phyloP scores from a whole-genome alignment of 2,329 filamentous ascomycete species.

The Aspergillus fructus region DNA sequence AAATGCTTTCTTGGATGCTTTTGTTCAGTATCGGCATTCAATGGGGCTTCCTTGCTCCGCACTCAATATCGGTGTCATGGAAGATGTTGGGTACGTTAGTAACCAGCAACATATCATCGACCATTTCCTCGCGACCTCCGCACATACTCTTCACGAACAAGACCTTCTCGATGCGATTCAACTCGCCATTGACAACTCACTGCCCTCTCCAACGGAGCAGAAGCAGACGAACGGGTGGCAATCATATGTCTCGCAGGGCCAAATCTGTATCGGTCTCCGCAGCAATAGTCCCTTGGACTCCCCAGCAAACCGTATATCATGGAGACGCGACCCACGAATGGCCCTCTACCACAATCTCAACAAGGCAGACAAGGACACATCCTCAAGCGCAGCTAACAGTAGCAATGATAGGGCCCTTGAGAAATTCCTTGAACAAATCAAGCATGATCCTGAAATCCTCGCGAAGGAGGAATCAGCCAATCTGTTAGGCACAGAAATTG shows the following conservation, averaged over 20 bases:
- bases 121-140: neutral
- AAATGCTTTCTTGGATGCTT: constrained; percentile 38
- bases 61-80: constrained; percentile 25
- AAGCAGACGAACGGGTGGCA: neutral
- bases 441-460: neutral
- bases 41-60: constrained; percentile 17
- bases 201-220: neutral
- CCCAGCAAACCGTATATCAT: neutral
- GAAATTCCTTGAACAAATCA: neutral
- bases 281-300: neutral
- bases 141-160: neutral
- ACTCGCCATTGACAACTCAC: neutral
- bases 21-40: constrained; percentile 24
- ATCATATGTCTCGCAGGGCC: neutral
- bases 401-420: neutral
- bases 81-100: constrained; percentile 19
- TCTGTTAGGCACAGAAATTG: constrained; percentile 19
- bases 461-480: neutral
- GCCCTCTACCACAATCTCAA: constrained; percentile 11
- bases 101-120: neutral
- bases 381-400: neutral
- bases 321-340: constrained; percentile 9
- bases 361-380: neutral
- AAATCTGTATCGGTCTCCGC: neutral
- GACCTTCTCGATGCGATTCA: constrained; percentile 3